phyloP scores from a whole-genome alignment of 164 flowering plant genomes.

The Saururus chinensis region DNA sequence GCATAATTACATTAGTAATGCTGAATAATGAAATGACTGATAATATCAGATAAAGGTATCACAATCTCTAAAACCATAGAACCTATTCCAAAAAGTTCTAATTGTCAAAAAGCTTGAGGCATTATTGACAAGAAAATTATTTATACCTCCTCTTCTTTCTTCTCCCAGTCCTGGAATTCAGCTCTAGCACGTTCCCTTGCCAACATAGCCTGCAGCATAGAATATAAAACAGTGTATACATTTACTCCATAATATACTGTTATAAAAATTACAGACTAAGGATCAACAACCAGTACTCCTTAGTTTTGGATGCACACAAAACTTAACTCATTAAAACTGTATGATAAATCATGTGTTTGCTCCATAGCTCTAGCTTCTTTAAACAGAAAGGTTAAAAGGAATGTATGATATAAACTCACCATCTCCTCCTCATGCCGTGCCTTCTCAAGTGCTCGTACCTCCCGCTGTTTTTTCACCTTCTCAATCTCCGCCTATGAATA shows the following conservation, averaged over 20 bases:
- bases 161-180: constrained; percentile 98
- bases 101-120: too few relatives aligned
- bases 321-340: too few relatives aligned
- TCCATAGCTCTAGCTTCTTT: too few relatives aligned
- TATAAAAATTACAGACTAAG: background rate
- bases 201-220: constrained; percentile 45
- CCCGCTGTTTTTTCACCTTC: constrained; percentile 92
- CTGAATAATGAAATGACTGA: too few relatives aligned
- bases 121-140: too few relatives aligned
- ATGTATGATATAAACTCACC: constrained; percentile 31
- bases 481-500: constrained; percentile 69
- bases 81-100: too few relatives aligned
- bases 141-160: constrained; percentile 92
- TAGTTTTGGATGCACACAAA: background rate
- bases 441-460: constrained; percentile 90
- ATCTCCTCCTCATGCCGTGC: constrained; percentile 95
- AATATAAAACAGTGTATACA: background rate
- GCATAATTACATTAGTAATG: background rate
- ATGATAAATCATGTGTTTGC: background rate
- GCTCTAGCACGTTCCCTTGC: constrained; percentile 96
- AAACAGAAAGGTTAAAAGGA: background rate
- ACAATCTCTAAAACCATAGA: too few relatives aligned
- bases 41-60: too few relatives aligned
- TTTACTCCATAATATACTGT: background rate
- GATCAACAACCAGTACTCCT: background rate